phyloP scores from a whole-genome alignment of 352 stramenopile genomes.

The Phytophthora kernoviae region DNA sequence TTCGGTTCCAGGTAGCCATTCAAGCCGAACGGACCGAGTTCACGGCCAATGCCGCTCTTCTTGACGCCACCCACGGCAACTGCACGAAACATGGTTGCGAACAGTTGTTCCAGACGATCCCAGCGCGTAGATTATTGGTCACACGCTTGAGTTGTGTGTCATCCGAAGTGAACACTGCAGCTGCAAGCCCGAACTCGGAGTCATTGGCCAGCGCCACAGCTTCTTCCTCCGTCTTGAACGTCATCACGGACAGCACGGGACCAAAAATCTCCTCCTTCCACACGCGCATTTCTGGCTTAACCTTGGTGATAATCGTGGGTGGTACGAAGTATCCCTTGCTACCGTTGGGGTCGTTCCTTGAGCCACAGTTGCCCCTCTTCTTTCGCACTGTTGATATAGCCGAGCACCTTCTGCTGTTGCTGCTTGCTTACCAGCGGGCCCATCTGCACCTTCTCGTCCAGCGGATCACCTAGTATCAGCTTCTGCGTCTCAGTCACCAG shows the following conservation, averaged over 20 bases:
- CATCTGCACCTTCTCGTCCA: slow-evolving; percentile 60
- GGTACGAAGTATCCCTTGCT: slow-evolving; percentile 71
- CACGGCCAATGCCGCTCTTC: slow-evolving; percentile 82
- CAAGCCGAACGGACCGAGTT: slow-evolving; percentile 67
- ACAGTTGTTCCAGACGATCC: slow-evolving; percentile 34
- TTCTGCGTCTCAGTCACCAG: slow-evolving; percentile 57
- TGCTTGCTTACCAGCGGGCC: slow-evolving; percentile 73
- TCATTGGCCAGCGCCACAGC: slow-evolving; percentile 49
- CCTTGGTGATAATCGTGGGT: slow-evolving; percentile 79
- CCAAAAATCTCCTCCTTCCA: slow-evolving; percentile 92
- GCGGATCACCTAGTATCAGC: slow-evolving; percentile 64
- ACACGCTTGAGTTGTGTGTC: slow-evolving; percentile 56
- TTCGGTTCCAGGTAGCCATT: slow-evolving; percentile 73
- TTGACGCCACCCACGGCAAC: slow-evolving; percentile 84
- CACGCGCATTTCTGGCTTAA: slow-evolving; percentile 65
- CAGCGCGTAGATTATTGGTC: slow-evolving; percentile 35
- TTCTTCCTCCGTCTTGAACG: slow-evolving; percentile 89
- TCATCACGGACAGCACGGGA: slow-evolving; percentile 84
- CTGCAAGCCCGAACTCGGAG: slow-evolving; percentile 75
- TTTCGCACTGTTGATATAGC: slow-evolving; percentile 55
- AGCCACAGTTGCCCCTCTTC: slow-evolving; percentile 55
- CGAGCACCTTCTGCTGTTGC: slow-evolving; percentile 80
- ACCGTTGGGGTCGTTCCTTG: slow-evolving; percentile 17
- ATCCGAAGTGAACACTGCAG: slow-evolving; percentile 71
- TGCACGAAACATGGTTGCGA: slow-evolving; percentile 41